These are phyloP conservation scores for Grigorovia transvaalensis DNA, from an alignment of 805 yeast species.

Conservation along the genomic window DNA sequence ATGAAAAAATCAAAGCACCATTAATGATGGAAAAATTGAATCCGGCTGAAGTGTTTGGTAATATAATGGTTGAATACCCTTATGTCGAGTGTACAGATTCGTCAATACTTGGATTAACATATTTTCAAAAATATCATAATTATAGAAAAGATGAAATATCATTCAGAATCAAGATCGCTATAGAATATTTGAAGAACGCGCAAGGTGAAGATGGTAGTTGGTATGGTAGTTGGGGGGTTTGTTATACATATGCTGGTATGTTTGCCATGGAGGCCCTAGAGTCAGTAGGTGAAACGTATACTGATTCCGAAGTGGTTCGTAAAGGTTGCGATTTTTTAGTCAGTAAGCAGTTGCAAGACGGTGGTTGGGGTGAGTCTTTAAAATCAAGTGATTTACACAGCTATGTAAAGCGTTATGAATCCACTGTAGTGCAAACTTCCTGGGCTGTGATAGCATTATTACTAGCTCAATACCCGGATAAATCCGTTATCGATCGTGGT, in stretches of 20 bases:
- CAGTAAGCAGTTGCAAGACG: slow-evolving; percentile 67
- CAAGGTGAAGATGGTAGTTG: slow-evolving; percentile 84
- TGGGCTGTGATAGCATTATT: slow-evolving; percentile 85
- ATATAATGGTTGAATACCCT: slow-evolving; percentile 97
- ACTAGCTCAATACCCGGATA: slow-evolving; percentile 71
- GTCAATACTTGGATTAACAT: slow-evolving; percentile 76
- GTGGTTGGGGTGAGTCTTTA: slow-evolving; percentile 98
- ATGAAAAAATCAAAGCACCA: slow-evolving; percentile 78
- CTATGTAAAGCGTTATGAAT: slow-evolving; percentile 53
- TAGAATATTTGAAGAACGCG: slow-evolving; percentile 53
- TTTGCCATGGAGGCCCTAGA: slow-evolving; percentile 90
- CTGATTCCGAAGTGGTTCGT: slow-evolving; percentile 48
- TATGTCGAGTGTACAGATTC: slow-evolving; percentile 98
- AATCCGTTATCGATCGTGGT: slow-evolving; percentile 51
- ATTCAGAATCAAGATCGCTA: slow-evolving; percentile 63
- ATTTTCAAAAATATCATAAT: slow-evolving; percentile 54
- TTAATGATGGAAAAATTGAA: slow-evolving; percentile 66
- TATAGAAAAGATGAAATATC: slow-evolving; percentile 60
- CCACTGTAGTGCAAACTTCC: slow-evolving; percentile 80
- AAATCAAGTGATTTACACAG: slow-evolving; percentile 74
- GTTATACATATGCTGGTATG: slow-evolving; percentile 94
- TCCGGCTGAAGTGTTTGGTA: slow-evolving; percentile 97
- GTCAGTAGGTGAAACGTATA: slow-evolving; percentile 55
- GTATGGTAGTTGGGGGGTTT: slow-evolving; percentile 99
- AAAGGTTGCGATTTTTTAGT: slow-evolving; percentile 81